Conservation (phyloP, 768 basidiomycete genomes). For the Termitomyces sp. region DNA sequence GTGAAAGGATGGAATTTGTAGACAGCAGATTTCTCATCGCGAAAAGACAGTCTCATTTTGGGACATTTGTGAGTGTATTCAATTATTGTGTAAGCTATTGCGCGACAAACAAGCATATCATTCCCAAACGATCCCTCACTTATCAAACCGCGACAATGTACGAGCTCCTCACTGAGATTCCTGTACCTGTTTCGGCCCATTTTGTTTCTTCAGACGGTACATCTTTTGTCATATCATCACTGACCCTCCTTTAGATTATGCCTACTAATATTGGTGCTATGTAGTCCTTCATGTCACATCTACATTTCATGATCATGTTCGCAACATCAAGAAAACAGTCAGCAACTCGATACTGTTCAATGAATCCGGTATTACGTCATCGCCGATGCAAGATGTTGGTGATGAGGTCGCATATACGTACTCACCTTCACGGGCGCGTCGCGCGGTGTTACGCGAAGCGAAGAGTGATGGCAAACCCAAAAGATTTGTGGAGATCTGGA, state of each 20-base stretch:
- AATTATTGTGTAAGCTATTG: neutral
- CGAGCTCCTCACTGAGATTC: constrained; percentile 34
- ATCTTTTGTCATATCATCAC: neutral
- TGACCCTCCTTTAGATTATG: neutral
- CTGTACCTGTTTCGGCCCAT: constrained; percentile 29
- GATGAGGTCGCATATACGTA: constrained; percentile 36
- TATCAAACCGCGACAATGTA: constrained; percentile 22
- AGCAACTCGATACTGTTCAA: constrained; percentile 31
- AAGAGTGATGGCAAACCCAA: constrained; percentile 37
- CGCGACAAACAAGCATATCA: neutral
- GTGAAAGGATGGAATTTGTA: too few species aligned
- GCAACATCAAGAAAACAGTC: constrained; percentile 42
- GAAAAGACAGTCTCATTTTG: too few species aligned
- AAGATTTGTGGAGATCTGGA: constrained; percentile 60
- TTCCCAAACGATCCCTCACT: too few species aligned
- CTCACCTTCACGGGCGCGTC: constrained; percentile 36
- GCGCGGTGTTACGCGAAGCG: constrained; percentile 41
- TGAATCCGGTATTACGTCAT: constrained; percentile 13
- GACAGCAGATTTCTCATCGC: too few species aligned
- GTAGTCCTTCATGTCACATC: constrained; percentile 41
- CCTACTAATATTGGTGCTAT: neutral
- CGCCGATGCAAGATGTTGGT: constrained; percentile 28
- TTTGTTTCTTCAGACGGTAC: constrained; percentile 24
- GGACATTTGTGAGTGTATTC: neutral
- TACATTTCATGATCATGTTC: constrained; percentile 43